Conservation (phyloP, 2,329 filamentous ascomycete species). For the Cercospora nicotianae region DNA sequence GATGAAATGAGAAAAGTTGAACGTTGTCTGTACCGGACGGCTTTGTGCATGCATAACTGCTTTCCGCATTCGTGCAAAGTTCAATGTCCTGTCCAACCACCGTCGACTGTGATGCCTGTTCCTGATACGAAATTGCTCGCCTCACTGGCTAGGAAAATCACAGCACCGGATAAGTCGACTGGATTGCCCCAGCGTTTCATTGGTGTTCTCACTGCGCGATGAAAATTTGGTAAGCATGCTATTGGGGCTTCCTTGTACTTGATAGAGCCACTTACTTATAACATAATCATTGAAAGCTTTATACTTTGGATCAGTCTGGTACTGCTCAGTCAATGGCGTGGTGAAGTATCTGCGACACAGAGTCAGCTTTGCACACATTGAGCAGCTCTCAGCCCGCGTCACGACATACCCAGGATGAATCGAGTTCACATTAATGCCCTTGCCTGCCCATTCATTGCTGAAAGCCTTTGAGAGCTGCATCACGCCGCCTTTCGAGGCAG, state of each 20-base stretch:
- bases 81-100: slow-evolving; percentile 56
- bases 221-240: background rate
- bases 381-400: background rate
- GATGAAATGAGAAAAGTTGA: background rate
- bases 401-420: slow-evolving; percentile 67
- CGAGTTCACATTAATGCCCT: slow-evolving; percentile 78
- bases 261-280: slow-evolving; percentile 5
- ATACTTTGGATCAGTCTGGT: slow-evolving; percentile 30
- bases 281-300: slow-evolving; percentile 66
- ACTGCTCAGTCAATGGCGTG: slow-evolving; percentile 30
- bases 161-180: slow-evolving; percentile 81
- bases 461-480: slow-evolving; percentile 80
- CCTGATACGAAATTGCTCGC: slow-evolving; percentile 78
- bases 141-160: slow-evolving; percentile 72
- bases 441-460: slow-evolving; percentile 77
- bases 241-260: background rate
- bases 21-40: background rate
- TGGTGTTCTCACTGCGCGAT: slow-evolving; percentile 67
- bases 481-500: slow-evolving; percentile 79
- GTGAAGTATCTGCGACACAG: slow-evolving; percentile 23
- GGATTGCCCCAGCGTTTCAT: slow-evolving; percentile 78
- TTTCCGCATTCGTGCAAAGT: background rate
- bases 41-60: background rate
- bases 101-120: slow-evolving; percentile 78
- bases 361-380: slow-evolving; percentile 44